phyloP scores from a whole-genome alignment of 257 asterid species.

The Rehmannia glutinosa region DNA sequence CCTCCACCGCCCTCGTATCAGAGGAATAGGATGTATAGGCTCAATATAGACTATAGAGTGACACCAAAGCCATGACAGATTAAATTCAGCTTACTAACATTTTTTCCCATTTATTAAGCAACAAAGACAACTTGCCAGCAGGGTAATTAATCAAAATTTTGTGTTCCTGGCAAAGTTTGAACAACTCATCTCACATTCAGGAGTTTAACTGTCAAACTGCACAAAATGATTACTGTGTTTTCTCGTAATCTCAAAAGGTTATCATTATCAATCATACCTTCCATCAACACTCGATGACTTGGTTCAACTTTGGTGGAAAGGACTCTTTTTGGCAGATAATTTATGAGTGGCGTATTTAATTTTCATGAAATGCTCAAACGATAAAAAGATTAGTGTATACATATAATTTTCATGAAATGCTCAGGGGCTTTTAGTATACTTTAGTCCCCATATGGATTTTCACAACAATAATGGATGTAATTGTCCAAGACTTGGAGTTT shows the following conservation, averaged over 20 bases:
- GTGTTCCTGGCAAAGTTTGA: not conserved
- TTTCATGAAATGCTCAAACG: not conserved
- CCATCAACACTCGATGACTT: not conserved
- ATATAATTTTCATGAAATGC: not conserved
- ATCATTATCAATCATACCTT: not conserved
- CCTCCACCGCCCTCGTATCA: slow-evolving; percentile 15
- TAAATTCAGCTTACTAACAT: not conserved
- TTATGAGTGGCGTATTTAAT: not conserved
- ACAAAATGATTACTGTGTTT: not conserved
- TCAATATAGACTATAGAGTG: not conserved
- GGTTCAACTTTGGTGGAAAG: not conserved
- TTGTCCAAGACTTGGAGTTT: not conserved
- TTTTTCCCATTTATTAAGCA: not conserved
- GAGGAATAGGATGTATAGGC: slow-evolving; percentile 3
- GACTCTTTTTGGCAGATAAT: no score
- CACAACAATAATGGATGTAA: no score
- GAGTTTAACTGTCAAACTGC: not conserved
- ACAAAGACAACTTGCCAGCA: not conserved
- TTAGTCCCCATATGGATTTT: not conserved
- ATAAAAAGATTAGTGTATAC: not conserved
- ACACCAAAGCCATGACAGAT: slow-evolving; percentile 6
- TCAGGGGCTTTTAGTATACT: not conserved
- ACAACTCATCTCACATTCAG: not conserved
- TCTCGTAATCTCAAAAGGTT: not conserved
- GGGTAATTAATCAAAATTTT: not conserved